Evolutionary conservation across 345 rosid genomes (phyloP), one percentile per base, ranked within the genome.

Genomic region (Acer campestre): DNA sequence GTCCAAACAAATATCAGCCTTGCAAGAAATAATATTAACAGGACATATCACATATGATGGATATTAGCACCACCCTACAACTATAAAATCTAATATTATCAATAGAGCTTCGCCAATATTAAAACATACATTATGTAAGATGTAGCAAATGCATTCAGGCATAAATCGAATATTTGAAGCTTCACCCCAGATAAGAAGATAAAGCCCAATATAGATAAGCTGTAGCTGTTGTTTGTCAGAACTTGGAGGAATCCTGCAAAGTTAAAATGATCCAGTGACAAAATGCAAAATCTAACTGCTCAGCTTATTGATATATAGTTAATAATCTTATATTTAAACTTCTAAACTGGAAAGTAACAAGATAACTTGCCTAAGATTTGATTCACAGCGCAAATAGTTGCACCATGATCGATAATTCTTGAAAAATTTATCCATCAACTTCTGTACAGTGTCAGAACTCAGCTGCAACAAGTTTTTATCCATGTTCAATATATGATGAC

Each of bases 101-200:
- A 70, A 48, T 1, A 27, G 18, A 53, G 46, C 7, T 75, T 70
- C 63, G 74, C 13, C 8, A 49, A 73, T 23, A 23, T 48, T 10
- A 80, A 64, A 80, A 75, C 90, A 16, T 88, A 94, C 99, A 27
- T 89, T 84, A 84, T 96, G 99, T 85, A 96, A 94, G 71, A 96
- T 94, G 90, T 92, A 96, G 93, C 99, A 94, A 73, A 96, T 80
- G 87, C 99, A 96, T 84, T 96, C 99, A 25, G 99, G 98, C 99
- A 96, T 94, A 86, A 96, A 96, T 23, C 99, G 92, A 68, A 94
- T 84, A 84, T 96, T 96, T 81, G 99, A 96, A 85, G 99, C 98
- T 89, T 96, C 99, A 22, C 99, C 99, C 99, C 99, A 96, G 77
- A 96, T 91, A 75, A 96, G 98, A 84, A 94, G 94, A 84, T 90